Evolutionary conservation across 2,329 filamentous ascomycete species (phyloP), one percentile per base, ranked within the genome.

Genomic region (Colletotrichum neosansevieriae): DNA sequence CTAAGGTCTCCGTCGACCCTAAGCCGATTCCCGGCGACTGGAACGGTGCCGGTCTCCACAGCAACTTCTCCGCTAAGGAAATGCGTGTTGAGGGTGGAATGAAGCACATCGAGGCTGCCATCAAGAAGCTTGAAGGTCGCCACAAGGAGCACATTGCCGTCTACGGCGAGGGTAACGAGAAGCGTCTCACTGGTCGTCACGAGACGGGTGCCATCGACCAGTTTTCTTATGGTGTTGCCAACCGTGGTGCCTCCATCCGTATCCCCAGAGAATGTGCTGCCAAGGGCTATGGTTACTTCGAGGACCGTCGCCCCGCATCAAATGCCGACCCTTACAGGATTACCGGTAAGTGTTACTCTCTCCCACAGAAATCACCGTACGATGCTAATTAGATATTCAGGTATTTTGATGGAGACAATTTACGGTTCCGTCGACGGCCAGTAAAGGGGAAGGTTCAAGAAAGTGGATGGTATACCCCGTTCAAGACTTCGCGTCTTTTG

Each of bases 21-120:
- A 99, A 99, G 90, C 95, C 95, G 73, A 94, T 98, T 73, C 89
- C 91, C 67, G 95, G 95, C 77, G 92, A 78, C 10, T 71, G 96
- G 95, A 98, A 98, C 86, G 96, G 95, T 77, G 94, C 94, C 69
- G 94, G 94, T 82, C 91, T 97, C 58, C 94, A 97, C 88, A 91
- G 86, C 86, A 97, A 98, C 89, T 96, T 98, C 80, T 97, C 93
- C 53, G 95, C 93, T 76, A 89, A 91, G 81, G 89, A 91, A 75
- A 99, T 96, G 89, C 94, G 96, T 76, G 86, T 85, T 63, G 94
- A 97, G 73, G 94, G 60, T 40, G 96, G 96, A 79, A 96, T 98
- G 91, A 97, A 97, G 90, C 83, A 88, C 82, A 99, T 99, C 73
- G 94, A 98, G 82, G 88, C 88, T 58, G 90, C 90, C 62, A 91